Conservation (phyloP, 495 filamentous ascomycete genomes). For the Durotheca rogersii region DNA sequence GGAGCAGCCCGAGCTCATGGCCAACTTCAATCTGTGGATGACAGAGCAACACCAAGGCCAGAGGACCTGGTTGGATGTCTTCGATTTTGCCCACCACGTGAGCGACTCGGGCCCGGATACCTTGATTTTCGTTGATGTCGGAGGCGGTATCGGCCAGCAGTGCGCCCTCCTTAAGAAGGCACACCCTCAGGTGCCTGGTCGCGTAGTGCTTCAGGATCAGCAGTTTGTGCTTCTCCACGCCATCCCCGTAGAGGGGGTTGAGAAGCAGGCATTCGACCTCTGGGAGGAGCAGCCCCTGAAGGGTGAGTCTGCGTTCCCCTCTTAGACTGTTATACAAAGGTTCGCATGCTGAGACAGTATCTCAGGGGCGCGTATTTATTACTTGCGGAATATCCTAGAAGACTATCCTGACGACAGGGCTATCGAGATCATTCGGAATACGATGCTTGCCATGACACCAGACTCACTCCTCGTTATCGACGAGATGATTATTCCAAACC, state of each 20-base stretch:
- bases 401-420: slow-evolving; percentile 32
- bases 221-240: slow-evolving; percentile 35
- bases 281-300: slow-evolving; percentile 49
- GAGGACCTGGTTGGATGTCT: slow-evolving; percentile 41
- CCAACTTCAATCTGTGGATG: slow-evolving; percentile 44
- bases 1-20: slow-evolving; percentile 42
- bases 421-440: slow-evolving; percentile 29
- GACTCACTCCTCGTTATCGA: slow-evolving; percentile 46
- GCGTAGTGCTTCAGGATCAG: slow-evolving; percentile 56
- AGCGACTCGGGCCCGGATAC: slow-evolving; percentile 1
- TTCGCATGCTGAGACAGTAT: neutral
- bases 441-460: slow-evolving; percentile 36
- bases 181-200: slow-evolving; percentile 42
- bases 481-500: slow-evolving; percentile 42
- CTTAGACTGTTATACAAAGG: neutral
- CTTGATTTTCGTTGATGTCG: slow-evolving; percentile 52
- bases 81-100: slow-evolving; percentile 16
- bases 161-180: slow-evolving; percentile 42
- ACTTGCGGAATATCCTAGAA: slow-evolving; percentile 36
- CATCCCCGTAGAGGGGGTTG: slow-evolving; percentile 41
- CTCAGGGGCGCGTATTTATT: slow-evolving; percentile 34
- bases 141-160: slow-evolving; percentile 54
- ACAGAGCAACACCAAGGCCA: slow-evolving; percentile 23
- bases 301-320: slow-evolving; percentile 30
- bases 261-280: slow-evolving; percentile 50